phyloP scores from a whole-genome alignment of 2,329 filamentous ascomycete species.

The Trichoderma sp. region DNA sequence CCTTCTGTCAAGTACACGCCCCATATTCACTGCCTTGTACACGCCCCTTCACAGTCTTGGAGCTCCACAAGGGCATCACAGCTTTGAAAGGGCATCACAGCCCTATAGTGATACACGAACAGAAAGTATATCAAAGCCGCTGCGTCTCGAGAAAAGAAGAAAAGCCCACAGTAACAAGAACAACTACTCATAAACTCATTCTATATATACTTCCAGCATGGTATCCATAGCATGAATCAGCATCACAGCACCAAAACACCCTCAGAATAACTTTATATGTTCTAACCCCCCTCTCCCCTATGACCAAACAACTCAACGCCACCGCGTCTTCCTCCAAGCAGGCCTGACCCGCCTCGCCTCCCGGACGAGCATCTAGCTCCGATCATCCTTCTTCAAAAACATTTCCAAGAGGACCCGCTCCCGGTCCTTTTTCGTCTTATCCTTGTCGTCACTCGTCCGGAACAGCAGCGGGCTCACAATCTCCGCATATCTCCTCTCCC shows the following conservation, averaged over 20 bases:
- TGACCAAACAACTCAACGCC: too few relatives aligned
- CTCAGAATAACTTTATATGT: not conserved
- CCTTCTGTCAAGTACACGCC: too few relatives aligned
- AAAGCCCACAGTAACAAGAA: not conserved
- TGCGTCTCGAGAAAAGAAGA: not conserved
- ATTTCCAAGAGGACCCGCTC: slow-evolving; percentile 66
- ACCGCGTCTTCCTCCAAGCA: slow-evolving; percentile 4
- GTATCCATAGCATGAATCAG: not conserved
- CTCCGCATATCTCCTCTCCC: slow-evolving; percentile 61
- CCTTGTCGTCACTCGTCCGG: slow-evolving; percentile 53
- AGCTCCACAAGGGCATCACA: too few relatives aligned
- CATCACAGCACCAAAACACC: not conserved
- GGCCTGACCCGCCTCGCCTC: slow-evolving; percentile 17
- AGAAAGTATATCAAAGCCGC: not conserved
- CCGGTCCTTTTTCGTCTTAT: slow-evolving; percentile 57
- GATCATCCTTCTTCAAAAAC: slow-evolving; percentile 48
- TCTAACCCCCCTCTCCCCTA: not conserved
- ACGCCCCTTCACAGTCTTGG: too few relatives aligned
- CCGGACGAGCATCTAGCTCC: slow-evolving; percentile 28
- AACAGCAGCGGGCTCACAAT: slow-evolving; percentile 65
- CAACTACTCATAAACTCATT: not conserved
- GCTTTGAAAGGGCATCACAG: too few relatives aligned
- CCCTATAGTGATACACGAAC: not conserved
- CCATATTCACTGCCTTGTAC: not conserved
- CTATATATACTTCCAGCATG: slow-evolving; percentile 3